Conservation (phyloP, 164 flowering plant species). For the Annona cherimola region DNA sequence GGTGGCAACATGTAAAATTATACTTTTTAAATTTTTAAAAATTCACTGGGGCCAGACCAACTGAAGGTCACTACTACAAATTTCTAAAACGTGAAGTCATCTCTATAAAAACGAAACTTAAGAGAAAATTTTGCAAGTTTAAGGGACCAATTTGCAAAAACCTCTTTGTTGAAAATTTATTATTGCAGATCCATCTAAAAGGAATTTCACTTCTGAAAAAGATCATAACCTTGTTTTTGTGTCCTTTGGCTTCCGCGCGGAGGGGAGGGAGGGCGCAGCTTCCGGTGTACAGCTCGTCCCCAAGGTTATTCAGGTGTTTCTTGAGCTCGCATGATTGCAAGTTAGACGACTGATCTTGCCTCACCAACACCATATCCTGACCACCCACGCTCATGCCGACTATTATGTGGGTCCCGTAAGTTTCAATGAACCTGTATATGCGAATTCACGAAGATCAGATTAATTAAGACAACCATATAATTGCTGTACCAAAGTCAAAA, state of each 20-base stretch:
- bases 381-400: constrained; percentile 81
- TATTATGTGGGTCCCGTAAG: constrained; percentile 79
- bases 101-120: no score
- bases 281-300: constrained; percentile 70
- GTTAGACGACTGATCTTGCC: constrained; percentile 62
- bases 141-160: no score
- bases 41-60: no score
- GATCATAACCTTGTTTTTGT: constrained; percentile 37
- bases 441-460: neutral
- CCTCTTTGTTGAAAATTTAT: no score
- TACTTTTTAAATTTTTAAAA: no score
- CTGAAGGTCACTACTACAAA: no score
- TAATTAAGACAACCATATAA: neutral
- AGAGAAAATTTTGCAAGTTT: no score
- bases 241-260: constrained; percentile 29
- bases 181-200: no score
- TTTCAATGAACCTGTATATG: constrained; percentile 67
- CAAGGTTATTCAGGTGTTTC: constrained; percentile 58
- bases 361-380: constrained; percentile 52
- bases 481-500: no score
- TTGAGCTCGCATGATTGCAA: constrained; percentile 59
- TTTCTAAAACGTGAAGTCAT: no score
- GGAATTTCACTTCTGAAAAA: no score
- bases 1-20: no score
- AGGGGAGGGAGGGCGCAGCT: constrained; percentile 44